Evolutionary conservation across 257 asterid species (phyloP), one percentile per base, ranked within the genome.

Genomic region (Nicotiana undulata): DNA sequence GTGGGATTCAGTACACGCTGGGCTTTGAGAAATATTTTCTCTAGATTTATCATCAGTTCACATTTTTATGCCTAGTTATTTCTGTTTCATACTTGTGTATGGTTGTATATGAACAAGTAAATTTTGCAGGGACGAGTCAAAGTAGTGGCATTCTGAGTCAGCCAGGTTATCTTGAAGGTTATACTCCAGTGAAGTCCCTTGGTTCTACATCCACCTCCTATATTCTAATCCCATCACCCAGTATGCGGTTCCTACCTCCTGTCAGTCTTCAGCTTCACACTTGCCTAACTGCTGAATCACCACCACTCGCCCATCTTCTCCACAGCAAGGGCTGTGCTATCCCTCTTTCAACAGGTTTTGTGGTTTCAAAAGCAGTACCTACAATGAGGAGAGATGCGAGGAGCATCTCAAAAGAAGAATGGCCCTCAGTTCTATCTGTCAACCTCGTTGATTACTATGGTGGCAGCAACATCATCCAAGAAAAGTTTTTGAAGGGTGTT

Each of bases 311-410:
- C 63, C 99, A 94, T 82, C 97, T 96, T 63, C 89, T 96, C 72
- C 99, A 96, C 83, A 96, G 98, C 88, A 94, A 92, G 88, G 99
- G 99, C 32, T 92, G 97, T 9, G 99, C 98, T 4, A 87, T 92
- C 79, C 96, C 99, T 65, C 84, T 96, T 7, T 92, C 97, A 17
- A 91, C 98, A 1, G 93, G 94, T 29, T 96, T 96, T 67, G 97
- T 88, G 52, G 98, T 96, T 56, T 96, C 99, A n/a, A 92, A 91
- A 88, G 91, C 98, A 1, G 97, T 94, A 20, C 98, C 99, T 80
- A 89, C 98, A 11, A 88, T 93, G 95, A 91, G 97, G 87, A 94
- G 89, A 86, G 94, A 92, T 61, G 80, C 85, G 5, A 77, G 91
- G 79, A 86, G 85, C 84, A 79, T 61, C 37, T 86, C 98, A 15